A percentile compares a stretch with the other conserved stretches of the same genome.
Conservation (phyloP, 768 basidiomycete species). For the Hygrophorus russula region DNA sequence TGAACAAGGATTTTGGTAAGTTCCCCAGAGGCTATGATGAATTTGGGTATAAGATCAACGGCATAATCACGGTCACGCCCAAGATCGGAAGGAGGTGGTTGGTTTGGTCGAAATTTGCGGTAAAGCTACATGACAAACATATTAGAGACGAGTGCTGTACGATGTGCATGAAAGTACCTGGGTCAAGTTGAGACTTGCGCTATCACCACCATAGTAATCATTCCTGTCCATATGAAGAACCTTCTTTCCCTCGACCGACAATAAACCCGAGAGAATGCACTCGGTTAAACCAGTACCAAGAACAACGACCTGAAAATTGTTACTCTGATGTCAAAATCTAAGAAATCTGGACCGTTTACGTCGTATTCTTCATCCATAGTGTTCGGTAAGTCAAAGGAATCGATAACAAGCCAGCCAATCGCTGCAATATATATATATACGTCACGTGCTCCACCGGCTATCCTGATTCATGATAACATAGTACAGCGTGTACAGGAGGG, state of each 20-base stretch:
- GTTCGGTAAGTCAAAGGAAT: constrained; percentile 14
- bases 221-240: constrained; percentile 98
- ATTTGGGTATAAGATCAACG: constrained; percentile 96
- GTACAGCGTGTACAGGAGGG: too few relatives aligned
- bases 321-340: constrained; percentile 10
- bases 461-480: constrained; percentile 8
- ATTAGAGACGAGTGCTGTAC: background rate
- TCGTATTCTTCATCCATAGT: constrained; percentile 98
- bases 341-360: constrained; percentile 29
- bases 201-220: constrained; percentile 98
- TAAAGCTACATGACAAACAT: constrained; percentile 53
- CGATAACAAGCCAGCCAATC: constrained; percentile 12
- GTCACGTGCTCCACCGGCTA: constrained; percentile 11
- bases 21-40: constrained; percentile 97
- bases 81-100: constrained; percentile 68
- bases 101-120: constrained; percentile 82
- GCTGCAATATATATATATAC: background rate
- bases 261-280: constrained; percentile 93
- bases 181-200: constrained; percentile 92
- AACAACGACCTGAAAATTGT: constrained; percentile 56
- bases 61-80: constrained; percentile 98
- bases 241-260: constrained; percentile 99
- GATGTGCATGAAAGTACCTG: constrained; percentile 44
- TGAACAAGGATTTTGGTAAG: constrained; percentile 97
- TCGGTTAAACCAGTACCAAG: constrained; percentile 97